Percentiles rank a stretch among this genome's conserved stretches.
Evolutionary conservation across 164 flowering plant genomes (phyloP).

Genomic region (Warburgia ugandensis): DNA sequence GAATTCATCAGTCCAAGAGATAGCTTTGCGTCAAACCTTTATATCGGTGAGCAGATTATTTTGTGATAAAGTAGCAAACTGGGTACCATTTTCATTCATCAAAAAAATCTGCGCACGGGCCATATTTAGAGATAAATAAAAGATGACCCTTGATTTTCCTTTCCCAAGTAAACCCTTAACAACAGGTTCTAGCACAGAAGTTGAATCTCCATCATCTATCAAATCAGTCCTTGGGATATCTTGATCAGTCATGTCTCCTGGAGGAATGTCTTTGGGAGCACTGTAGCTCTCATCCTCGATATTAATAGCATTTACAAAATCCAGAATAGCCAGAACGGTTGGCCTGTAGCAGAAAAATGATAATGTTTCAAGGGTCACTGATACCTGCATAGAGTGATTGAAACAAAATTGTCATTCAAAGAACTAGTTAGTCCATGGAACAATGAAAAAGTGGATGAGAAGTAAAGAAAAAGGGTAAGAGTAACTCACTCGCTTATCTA

Average conservation of each 20-base stretch:
- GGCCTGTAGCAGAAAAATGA: conserved; percentile 91
- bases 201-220: conserved; percentile 23
- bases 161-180: conserved; percentile 78
- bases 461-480: neutral
- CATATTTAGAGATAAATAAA: conserved; percentile 68
- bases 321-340: conserved; percentile 74
- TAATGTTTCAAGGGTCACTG: conserved; percentile 73
- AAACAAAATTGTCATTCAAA: neutral
- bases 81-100: conserved; percentile 78
- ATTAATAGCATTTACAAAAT: conserved; percentile 79
- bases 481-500: conserved; percentile 57
- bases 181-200: conserved; percentile 38
- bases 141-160: conserved; percentile 81
- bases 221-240: conserved; percentile 23
- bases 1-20: neutral
- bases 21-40: conserved; percentile 44
- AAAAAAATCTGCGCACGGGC: conserved; percentile 72
- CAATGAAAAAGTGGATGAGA: conserved; percentile 1
- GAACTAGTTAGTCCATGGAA: conserved; percentile 8
- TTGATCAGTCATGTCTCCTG: conserved; percentile 19
- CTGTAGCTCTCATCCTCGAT: conserved; percentile 36
- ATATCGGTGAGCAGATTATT: conserved; percentile 77
- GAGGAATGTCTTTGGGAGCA: conserved; percentile 35
- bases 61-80: conserved; percentile 83
- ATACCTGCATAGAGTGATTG: conserved; percentile 45